Percentiles rank a stretch among this genome's conserved stretches.
These are phyloP conservation scores for Styphnolobium japonicum DNA, from an alignment of 306 rosid species.

Conservation along the genomic window DNA sequence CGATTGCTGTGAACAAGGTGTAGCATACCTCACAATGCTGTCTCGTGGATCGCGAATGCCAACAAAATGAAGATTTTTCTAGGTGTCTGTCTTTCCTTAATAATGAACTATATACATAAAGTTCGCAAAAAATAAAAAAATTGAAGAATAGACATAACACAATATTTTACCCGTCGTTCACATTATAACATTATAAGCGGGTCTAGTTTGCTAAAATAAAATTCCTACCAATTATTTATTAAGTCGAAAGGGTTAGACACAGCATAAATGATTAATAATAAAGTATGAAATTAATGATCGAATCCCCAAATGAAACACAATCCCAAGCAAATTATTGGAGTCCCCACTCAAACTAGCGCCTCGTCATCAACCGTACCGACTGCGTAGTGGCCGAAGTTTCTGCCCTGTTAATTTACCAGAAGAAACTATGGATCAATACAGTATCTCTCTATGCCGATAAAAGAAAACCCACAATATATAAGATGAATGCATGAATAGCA, in stretches of 20 bases:
- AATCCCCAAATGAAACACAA: not conserved
- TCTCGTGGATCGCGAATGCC: not conserved
- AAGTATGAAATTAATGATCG: not conserved
- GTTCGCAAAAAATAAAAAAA: too few species aligned
- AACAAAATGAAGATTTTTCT: not conserved
- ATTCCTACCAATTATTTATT: not conserved
- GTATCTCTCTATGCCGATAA: not conserved
- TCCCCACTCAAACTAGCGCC: slow-evolving; percentile 7
- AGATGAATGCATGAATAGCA: not conserved
- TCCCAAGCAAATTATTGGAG: not conserved
- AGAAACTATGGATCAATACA: not conserved
- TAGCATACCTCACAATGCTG: too few species aligned
- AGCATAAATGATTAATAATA: not conserved
- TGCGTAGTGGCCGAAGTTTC: slow-evolving; percentile 72
- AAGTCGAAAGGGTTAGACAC: not conserved
- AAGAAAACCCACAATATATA: not conserved
- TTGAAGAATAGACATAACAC: too few species aligned
- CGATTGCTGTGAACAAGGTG: too few species aligned
- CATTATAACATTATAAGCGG: not conserved
- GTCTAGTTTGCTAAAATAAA: not conserved
- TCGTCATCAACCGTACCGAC: slow-evolving; percentile 55
- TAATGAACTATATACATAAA: not conserved
- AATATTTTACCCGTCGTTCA: not conserved
- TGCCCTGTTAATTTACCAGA: slow-evolving; percentile 51
- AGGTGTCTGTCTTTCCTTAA: not conserved